Evolutionary conservation across 2,329 filamentous ascomycete species (phyloP).

Genomic region (Hypoxylon sp.): DNA sequence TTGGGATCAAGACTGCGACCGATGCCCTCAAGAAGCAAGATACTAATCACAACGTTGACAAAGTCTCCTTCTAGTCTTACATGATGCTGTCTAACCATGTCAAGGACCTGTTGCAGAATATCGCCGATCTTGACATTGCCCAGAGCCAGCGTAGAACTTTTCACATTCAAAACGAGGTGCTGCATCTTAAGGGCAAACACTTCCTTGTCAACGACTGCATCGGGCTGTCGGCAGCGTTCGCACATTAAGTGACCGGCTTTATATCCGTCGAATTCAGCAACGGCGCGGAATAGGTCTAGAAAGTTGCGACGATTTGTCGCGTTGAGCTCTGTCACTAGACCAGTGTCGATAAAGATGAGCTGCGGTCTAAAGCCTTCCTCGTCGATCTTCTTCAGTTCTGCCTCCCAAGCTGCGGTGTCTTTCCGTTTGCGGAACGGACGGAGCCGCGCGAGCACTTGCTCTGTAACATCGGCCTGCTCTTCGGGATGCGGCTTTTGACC

Average conservation of each 20-base stretch:
- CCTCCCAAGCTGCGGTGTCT: conserved; percentile 78
- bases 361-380: conserved; percentile 92
- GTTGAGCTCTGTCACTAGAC: conserved; percentile 94
- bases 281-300: conserved; percentile 92
- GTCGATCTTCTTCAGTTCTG: conserved; percentile 82
- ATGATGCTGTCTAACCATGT: conserved; percentile 93
- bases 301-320: conserved; percentile 89
- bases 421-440: conserved; percentile 76
- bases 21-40: conserved; percentile 93
- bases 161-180: conserved; percentile 91
- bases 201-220: conserved; percentile 89
- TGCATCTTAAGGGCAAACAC: conserved; percentile 98
- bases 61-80: conserved; percentile 97
- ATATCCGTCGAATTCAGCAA: conserved; percentile 97
- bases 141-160: conserved; percentile 89
- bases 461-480: conserved; percentile 78
- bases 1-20: conserved; percentile 88
- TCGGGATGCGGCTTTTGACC: conserved; percentile 44
- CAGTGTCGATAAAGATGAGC: conserved; percentile 97
- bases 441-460: conserved; percentile 85
- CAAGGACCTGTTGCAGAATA: conserved; percentile 88
- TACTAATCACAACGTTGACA: conserved; percentile 97
- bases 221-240: conserved; percentile 91
- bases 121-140: conserved; percentile 98
- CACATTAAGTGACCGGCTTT: conserved; percentile 97